Conservation (phyloP, 768 basidiomycete genomes). For the Scleroderma citrinum region DNA sequence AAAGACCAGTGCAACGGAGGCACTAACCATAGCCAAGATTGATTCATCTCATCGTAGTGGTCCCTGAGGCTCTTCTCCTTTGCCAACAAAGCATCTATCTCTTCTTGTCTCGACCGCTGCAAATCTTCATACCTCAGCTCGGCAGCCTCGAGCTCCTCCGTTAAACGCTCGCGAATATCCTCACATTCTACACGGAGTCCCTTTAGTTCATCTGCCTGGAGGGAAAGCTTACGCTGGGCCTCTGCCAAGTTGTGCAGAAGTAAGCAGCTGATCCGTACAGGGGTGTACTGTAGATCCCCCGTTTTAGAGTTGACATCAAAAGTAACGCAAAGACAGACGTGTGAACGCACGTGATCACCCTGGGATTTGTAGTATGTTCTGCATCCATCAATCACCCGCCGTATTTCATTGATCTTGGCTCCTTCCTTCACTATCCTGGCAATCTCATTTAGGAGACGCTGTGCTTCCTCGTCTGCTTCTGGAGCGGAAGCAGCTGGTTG, state of each 20-base stretch:
- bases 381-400: slow-evolving; percentile 46
- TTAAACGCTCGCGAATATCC: slow-evolving; percentile 25
- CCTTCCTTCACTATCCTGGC: slow-evolving; percentile 51
- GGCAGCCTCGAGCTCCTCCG: slow-evolving; percentile 31
- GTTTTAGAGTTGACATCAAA: slow-evolving; percentile 5
- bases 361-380: slow-evolving; percentile 41
- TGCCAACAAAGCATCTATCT: slow-evolving; percentile 45
- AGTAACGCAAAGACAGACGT: slow-evolving; percentile 7
- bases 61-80: slow-evolving; percentile 51
- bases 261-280: slow-evolving; percentile 43
- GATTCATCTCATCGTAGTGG: slow-evolving; percentile 43
- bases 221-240: slow-evolving; percentile 36
- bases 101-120: slow-evolving; percentile 37
- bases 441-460: slow-evolving; percentile 49
- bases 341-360: slow-evolving; percentile 38
- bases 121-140: slow-evolving; percentile 38
- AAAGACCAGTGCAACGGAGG: slow-evolving; percentile 2
- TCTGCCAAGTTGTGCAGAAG: slow-evolving; percentile 49
- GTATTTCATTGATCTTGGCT: slow-evolving; percentile 43
- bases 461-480: slow-evolving; percentile 38
- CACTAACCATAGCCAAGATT: slow-evolving; percentile 34
- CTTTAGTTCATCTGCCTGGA: slow-evolving; percentile 29
- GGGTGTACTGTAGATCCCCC: slow-evolving; percentile 36
- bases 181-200: slow-evolving; percentile 28
- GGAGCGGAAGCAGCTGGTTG: slow-evolving; percentile 17